phyloP scores from a whole-genome alignment of 768 basidiomycete genomes.

The Mycena venus region DNA sequence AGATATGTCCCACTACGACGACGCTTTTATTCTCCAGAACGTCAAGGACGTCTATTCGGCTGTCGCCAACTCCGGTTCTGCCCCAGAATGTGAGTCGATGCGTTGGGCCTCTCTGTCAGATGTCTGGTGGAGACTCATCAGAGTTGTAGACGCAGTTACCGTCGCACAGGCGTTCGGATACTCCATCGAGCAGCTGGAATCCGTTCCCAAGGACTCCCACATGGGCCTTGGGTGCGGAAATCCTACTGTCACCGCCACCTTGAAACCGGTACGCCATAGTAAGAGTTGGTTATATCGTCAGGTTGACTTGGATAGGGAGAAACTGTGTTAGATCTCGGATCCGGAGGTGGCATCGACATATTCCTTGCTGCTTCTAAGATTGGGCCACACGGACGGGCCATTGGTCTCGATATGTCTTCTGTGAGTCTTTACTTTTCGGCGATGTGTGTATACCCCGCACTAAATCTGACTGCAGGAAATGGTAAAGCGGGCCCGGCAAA shows the following conservation, averaged over 20 bases:
- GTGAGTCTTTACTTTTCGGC: constrained; percentile 43
- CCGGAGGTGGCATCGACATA: constrained; percentile 69
- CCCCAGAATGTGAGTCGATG: constrained; percentile 39
- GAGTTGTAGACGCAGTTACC: constrained; percentile 42
- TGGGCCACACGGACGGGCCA: constrained; percentile 61
- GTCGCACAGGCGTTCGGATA: constrained; percentile 65
- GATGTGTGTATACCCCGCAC: not conserved
- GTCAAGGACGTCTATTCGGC: constrained; percentile 52
- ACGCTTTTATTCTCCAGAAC: constrained; percentile 36
- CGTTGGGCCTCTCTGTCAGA: not conserved
- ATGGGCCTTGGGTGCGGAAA: constrained; percentile 70
- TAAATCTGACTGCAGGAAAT: constrained; percentile 55
- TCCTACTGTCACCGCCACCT: constrained; percentile 59
- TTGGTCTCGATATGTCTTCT: constrained; percentile 68
- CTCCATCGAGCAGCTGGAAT: constrained; percentile 54
- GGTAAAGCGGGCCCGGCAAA: constrained; percentile 61
- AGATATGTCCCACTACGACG: not conserved
- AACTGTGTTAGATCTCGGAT: constrained; percentile 68
- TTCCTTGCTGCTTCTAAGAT: constrained; percentile 66
- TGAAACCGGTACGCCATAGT: constrained; percentile 54
- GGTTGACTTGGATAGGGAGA: constrained; percentile 58
- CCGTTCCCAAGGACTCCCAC: constrained; percentile 58
- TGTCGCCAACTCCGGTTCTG: constrained; percentile 42
- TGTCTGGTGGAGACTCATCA: not conserved
- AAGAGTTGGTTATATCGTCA: not conserved